These are phyloP conservation scores for Mercurialis annua DNA, from an alignment of 345 rosid genomes.

Conservation along the genomic window DNA sequence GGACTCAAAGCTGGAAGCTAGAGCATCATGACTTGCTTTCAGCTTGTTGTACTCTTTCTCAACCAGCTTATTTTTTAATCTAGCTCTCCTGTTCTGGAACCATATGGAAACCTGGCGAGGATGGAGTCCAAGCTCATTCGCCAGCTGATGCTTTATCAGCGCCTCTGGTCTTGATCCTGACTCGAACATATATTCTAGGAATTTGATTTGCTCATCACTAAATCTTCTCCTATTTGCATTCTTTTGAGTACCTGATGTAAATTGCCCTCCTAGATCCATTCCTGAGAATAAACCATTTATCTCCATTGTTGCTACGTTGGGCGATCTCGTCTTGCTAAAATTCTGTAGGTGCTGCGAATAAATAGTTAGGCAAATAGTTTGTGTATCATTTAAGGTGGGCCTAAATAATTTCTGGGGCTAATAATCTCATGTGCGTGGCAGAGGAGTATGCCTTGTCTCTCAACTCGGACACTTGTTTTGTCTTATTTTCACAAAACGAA, in stretches of 20 bases:
- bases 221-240: conserved; percentile 17
- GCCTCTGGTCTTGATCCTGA: conserved; percentile 21
- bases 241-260: conserved; percentile 8
- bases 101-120: conserved; percentile 48
- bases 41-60: conserved; percentile 35
- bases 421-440: not conserved
- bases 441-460: conserved; percentile 2
- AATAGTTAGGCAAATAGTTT: not conserved
- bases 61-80: conserved; percentile 39
- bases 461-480: conserved; percentile 16
- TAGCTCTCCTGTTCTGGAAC: conserved; percentile 47
- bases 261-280: conserved; percentile 14
- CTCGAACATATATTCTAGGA: conserved; percentile 23
- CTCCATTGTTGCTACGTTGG: conserved; percentile 3
- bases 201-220: conserved; percentile 16
- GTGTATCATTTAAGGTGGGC: conserved; percentile 20
- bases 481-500: not conserved
- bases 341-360: not conserved
- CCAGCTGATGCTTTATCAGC: conserved; percentile 23
- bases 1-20: conserved; percentile 28
- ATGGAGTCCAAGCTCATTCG: conserved; percentile 36
- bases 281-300: not conserved
- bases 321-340: not conserved
- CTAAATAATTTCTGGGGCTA: not conserved
- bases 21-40: conserved; percentile 20